phyloP scores from a whole-genome alignment of 768 basidiomycete species.

The Podaxis carcinomalis region DNA sequence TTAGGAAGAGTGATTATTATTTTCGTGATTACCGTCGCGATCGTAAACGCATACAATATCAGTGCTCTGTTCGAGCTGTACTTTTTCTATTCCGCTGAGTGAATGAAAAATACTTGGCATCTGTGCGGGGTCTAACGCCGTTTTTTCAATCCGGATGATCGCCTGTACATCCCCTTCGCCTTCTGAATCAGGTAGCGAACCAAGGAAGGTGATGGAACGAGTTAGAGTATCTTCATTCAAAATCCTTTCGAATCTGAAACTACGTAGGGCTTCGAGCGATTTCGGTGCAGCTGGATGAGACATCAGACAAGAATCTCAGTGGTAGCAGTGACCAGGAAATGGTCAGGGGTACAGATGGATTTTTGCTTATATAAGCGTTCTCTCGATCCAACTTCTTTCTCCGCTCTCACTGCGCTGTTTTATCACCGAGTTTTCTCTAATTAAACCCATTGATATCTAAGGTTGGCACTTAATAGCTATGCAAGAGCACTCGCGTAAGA shows the following conservation, averaged over 20 bases:
- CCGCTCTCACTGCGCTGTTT: too few species aligned
- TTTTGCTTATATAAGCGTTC: too few species aligned
- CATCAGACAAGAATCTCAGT: constrained; percentile 18
- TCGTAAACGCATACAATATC: constrained; percentile 53
- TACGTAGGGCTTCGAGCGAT: constrained; percentile 32
- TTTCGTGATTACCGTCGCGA: not conserved
- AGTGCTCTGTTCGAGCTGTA: constrained; percentile 51
- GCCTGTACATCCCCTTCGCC: constrained; percentile 32
- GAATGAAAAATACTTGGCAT: constrained; percentile 33
- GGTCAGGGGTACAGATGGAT: too few species aligned
- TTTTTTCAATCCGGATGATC: constrained; percentile 77
- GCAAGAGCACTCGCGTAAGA: too few species aligned
- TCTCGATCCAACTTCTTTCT: too few species aligned
- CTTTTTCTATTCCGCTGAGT: constrained; percentile 33
- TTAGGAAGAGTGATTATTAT: not conserved
- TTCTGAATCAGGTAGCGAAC: constrained; percentile 43
- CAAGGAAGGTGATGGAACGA: constrained; percentile 63
- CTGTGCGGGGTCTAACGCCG: constrained; percentile 49
- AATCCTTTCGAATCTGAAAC: constrained; percentile 51
- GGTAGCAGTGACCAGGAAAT: not conserved
- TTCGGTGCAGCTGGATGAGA: constrained; percentile 28
- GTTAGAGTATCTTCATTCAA: constrained; percentile 62
- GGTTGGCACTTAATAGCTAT: too few species aligned
- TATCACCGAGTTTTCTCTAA: not conserved
- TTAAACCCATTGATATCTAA: not conserved